Base-by-base conservation (phyloP, 768 basidiomycete species). In the Ramaria rubella region DNA sequence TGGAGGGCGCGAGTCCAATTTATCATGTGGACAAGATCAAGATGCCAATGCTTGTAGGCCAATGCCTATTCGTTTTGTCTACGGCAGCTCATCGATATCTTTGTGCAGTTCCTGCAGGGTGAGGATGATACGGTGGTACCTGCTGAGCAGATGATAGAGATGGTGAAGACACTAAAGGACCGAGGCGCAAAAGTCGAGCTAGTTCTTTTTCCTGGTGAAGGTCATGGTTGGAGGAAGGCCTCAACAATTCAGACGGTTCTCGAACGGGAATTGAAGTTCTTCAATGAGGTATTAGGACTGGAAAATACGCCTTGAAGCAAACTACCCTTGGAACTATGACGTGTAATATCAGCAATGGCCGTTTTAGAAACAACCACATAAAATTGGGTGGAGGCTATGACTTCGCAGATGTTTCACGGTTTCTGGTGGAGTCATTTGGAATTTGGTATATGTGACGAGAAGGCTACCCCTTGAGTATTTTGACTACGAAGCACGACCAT, bases 1-100 rank as follows among this genome's bases (percentile, higher is more conserved):
- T 85, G 81, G 63, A 67, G 71, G 21, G 77, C 77, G 38, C 85
- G n/a, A 86, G 84, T 4, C 85, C 88, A 0, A 66, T 88, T 23
- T 71, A 76, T 55, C 76, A 83, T 56, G 85, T 82, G 0, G 75
- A 79, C 9, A 78, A 75, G 60, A 90, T 90, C 61, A 73, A 72
- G 24, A 70, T 75, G 1, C 85, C 86, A 1, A 70, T 89, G 48
- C 67, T 89, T 67, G 86, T 87, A 57, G 60, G 81, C 69, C 48
- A 63, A 14, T 31, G n/a, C n/a, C 27, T 17, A 51, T 51, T 21
- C 9, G 12, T 14, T 30, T 48, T 27, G 8, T 17, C 12, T n/a
- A 17, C 33, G 31, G 12, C 3, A 27, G n/a, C 2, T 24, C 7
- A 38, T 34, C 27, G 34, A 11, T 30, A 52, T 44, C 31, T 46